Evolutionary conservation across 2,329 filamentous ascomycete genomes (phyloP), one percentile per base, ranked within the genome.

Genomic region (Kalaharituber pfeilii): DNA sequence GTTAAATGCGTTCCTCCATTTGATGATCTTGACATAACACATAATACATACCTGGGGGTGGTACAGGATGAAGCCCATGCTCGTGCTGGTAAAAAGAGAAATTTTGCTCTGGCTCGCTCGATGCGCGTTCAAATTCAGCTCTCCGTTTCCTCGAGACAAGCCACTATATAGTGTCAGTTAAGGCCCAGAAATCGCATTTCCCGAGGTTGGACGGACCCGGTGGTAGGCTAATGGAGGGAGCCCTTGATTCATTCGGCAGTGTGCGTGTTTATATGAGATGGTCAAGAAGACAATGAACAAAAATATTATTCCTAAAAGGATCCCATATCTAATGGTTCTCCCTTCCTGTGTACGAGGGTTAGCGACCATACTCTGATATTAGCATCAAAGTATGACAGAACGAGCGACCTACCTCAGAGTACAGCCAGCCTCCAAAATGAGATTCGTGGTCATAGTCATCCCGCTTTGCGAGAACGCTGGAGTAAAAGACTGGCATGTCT

Each of bases 251-350:
- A 88, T 72, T 49, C 85, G 74, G 47, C 69, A 69, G 66, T 77
- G 77, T 47, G 84, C 85, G 68, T 89, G 85, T 49, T 77, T 68
- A 66, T 83, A 82, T 57, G 82, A 83, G 56, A 77, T 72, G 53
- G 84, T 60, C 63, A 87, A 71, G 72, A 80, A 86, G 42, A 73
- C 62, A 52, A 78, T 66, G 63, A 85, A 68, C 56, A 79, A 54
- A 53, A 74, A 56, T 62, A 84, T 71, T 60, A 89, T 66, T 58
- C 72, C 69, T 57, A 76, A 75, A 64, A 88, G 78, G 56, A 89
- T 69, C 49, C 75, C 73, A 77, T 83, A 89, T 68, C 85, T 84
- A 63, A 86, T 59, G 13, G 53, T 45, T 24, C 59, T 45, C 20
- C 53, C 57, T 54, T 61, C 56, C 57, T 59, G 54, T 52, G 42